These are phyloP conservation scores for Rhododendron vialii DNA, from an alignment of 148 eudicot species.

Conservation along the genomic window DNA sequence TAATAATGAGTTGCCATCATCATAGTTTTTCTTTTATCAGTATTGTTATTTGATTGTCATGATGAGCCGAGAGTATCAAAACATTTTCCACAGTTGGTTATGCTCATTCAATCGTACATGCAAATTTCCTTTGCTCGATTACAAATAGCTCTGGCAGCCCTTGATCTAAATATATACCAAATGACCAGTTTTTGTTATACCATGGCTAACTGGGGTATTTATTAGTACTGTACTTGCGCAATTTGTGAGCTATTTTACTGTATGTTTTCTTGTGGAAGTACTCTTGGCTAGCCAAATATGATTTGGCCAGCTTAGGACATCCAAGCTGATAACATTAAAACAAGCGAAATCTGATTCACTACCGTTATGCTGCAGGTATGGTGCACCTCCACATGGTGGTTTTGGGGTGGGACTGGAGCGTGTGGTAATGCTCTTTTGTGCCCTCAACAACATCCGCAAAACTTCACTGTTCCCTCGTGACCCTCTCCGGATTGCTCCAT, in stretches of 20 bases:
- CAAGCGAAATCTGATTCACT: not conserved
- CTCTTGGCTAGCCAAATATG: no score
- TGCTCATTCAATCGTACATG: not conserved
- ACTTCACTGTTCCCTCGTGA: slow-evolving; percentile 82
- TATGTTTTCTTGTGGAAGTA: no score
- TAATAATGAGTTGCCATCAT: not conserved
- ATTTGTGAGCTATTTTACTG: no score
- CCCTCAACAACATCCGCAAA: slow-evolving; percentile 76
- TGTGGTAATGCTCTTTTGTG: slow-evolving; percentile 89
- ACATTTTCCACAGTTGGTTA: not conserved
- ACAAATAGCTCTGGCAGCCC: no score
- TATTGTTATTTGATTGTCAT: not conserved
- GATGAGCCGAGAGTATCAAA: not conserved
- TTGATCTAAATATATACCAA: no score
- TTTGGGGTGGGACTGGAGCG: slow-evolving; percentile 95
- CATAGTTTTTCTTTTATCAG: no score
- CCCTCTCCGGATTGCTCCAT: slow-evolving; percentile 70
- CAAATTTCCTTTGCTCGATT: not conserved
- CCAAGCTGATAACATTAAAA: not conserved
- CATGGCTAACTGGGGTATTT: no score
- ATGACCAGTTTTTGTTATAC: no score
- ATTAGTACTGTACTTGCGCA: no score
- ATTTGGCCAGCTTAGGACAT: no score
- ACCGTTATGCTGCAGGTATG: slow-evolving; percentile 49
- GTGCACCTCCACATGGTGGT: slow-evolving; percentile 93